Evolutionary conservation across 768 basidiomycete genomes (phyloP).

Genomic region (Lentinus tigrinus): DNA sequence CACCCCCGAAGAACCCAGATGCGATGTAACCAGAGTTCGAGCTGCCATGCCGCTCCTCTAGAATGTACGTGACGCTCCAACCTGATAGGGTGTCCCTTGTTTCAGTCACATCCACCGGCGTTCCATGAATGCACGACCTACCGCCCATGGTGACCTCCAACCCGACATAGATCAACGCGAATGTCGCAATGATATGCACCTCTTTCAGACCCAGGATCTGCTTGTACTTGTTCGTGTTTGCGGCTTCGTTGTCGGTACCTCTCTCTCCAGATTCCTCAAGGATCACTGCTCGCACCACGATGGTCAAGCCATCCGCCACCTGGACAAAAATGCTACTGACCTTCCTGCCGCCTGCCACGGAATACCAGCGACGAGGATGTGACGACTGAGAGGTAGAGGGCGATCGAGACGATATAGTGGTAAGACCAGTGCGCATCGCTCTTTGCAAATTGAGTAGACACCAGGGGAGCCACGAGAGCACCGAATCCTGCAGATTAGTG

Average conservation of each 20-base stretch:
- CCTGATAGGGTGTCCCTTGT: constrained; percentile 23
- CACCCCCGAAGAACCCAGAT: constrained; percentile 39
- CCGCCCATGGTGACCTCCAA: constrained; percentile 44
- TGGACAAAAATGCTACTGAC: constrained; percentile 14
- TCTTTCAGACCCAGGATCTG: constrained; percentile 35
- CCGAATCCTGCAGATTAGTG: constrained; percentile 34
- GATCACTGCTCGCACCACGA: constrained; percentile 23
- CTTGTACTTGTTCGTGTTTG: constrained; percentile 26
- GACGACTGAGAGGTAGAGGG: constrained; percentile 21
- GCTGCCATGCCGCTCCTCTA: constrained; percentile 37
- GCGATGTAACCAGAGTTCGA: constrained; percentile 42
- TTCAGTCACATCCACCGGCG: neutral
- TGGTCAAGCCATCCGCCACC: too few relatives aligned
- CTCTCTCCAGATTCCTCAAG: constrained; percentile 25
- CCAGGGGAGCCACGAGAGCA: constrained; percentile 42
- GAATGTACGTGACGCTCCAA: constrained; percentile 47
- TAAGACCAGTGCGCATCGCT: constrained; percentile 40
- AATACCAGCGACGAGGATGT: constrained; percentile 22
- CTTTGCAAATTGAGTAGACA: constrained; percentile 54
- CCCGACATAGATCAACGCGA: constrained; percentile 43
- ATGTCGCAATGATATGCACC: constrained; percentile 41
- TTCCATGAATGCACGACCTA: constrained; percentile 3
- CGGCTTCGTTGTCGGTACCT: constrained; percentile 13
- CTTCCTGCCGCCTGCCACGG: constrained; percentile 28
- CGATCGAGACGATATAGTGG: constrained; percentile 40